phyloP scores from a whole-genome alignment of 495 filamentous ascomycete genomes.

The Daldinia bambusicola region DNA sequence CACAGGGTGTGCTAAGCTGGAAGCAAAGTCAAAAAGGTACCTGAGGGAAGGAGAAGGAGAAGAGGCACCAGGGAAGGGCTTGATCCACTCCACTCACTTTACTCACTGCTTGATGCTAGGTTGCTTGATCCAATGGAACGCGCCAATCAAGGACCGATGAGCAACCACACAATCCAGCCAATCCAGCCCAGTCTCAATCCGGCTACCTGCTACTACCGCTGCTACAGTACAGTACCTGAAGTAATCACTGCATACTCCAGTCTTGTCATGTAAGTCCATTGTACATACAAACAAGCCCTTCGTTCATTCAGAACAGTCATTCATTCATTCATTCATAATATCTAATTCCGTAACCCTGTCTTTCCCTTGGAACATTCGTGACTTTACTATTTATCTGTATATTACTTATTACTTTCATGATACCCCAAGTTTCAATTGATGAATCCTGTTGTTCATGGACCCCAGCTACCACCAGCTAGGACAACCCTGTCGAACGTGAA shows the following conservation, averaged over 20 bases:
- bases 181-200: conserved; percentile 46
- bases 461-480: conserved; percentile 25
- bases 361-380: conserved; percentile 41
- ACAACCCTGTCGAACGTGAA: conserved; percentile 41
- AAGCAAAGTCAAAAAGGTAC: conserved; percentile 8
- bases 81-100: too few relatives aligned
- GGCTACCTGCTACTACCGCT: conserved; percentile 37
- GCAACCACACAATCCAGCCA: conserved; percentile 40
- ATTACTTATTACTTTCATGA: conserved; percentile 44
- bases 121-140: conserved; percentile 28
- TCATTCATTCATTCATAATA: conserved; percentile 16
- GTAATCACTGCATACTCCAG: conserved; percentile 37
- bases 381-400: conserved; percentile 42
- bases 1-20: conserved; percentile 14
- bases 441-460: conserved; percentile 30
- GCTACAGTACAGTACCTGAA: conserved; percentile 20
- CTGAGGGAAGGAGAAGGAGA: conserved; percentile 1
- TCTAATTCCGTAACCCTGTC: conserved; percentile 26
- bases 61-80: background rate
- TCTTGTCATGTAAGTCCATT: conserved; percentile 39
- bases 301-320: conserved; percentile 12
- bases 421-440: conserved; percentile 45
- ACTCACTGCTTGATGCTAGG: background rate
- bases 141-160: conserved; percentile 33
- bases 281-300: conserved; percentile 21